These are phyloP conservation scores for Penicillium sp. DNA, from an alignment of 2,329 filamentous ascomycete genomes.

Conservation along the genomic window DNA sequence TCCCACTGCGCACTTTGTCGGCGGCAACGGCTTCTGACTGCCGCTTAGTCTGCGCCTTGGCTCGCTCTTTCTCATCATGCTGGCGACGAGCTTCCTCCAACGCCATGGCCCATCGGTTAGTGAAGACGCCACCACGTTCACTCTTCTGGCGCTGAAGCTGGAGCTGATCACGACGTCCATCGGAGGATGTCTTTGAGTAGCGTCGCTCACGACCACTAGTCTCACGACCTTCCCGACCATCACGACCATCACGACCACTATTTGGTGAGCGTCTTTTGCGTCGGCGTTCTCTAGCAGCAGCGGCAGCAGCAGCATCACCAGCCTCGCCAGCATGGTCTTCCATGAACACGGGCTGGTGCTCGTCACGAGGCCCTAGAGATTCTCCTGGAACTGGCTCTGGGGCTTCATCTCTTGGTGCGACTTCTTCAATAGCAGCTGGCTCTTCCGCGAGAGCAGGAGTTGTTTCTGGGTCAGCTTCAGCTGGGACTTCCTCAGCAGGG, in stretches of 20 bases:
- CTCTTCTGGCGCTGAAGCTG: slow-evolving; percentile 35
- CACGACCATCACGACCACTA: slow-evolving; percentile 25
- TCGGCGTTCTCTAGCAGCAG: slow-evolving; percentile 18
- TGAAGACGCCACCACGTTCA: slow-evolving; percentile 30
- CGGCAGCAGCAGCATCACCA: slow-evolving; percentile 8
- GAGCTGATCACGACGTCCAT: slow-evolving; percentile 29
- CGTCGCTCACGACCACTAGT: slow-evolving; percentile 33
- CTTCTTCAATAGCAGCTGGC: slow-evolving; percentile 8
- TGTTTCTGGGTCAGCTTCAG: slow-evolving; percentile 3
- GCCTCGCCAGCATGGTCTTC: slow-evolving; percentile 12
- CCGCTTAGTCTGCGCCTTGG: slow-evolving; percentile 18
- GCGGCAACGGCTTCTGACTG: slow-evolving; percentile 19
- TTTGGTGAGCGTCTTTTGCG: slow-evolving; percentile 33
- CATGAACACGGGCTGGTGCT: not conserved
- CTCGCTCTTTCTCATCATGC: slow-evolving; percentile 33
- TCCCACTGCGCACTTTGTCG: slow-evolving; percentile 23
- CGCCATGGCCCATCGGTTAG: slow-evolving; percentile 34
- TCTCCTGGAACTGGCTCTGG: slow-evolving; percentile 2
- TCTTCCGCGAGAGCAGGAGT: slow-evolving; percentile 9
- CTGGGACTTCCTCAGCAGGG: slow-evolving; percentile 4
- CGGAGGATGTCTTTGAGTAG: slow-evolving; percentile 38
- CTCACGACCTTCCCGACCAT: too few relatives aligned
- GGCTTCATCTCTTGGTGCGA: slow-evolving; percentile 4
- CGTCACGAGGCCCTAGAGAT: not conserved
- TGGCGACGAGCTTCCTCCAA: slow-evolving; percentile 37